phyloP scores from a whole-genome alignment of 352 stramenopile genomes.

The Globisporangium orthogonon region DNA sequence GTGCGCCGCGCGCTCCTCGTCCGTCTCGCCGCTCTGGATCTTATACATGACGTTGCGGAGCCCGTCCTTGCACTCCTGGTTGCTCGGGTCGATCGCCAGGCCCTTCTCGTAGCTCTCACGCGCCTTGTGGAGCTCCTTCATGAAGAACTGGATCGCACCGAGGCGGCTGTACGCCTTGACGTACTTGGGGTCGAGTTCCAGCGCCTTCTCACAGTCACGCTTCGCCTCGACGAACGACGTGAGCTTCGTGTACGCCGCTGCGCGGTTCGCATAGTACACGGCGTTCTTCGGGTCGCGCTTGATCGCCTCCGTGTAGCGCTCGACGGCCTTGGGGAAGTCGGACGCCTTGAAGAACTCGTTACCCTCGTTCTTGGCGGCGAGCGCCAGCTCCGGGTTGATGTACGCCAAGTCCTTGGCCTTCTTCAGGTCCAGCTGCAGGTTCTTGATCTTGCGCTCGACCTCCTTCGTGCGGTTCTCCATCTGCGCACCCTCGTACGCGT shows the following conservation, averaged over 20 bases:
- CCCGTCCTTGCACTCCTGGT: slow-evolving; percentile 95
- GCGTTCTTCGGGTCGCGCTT: slow-evolving; percentile 97
- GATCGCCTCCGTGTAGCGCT: slow-evolving; percentile 97
- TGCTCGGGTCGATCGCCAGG: slow-evolving; percentile 91
- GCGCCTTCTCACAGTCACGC: slow-evolving; percentile 95
- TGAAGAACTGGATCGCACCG: slow-evolving; percentile 98
- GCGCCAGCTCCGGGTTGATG: slow-evolving; percentile 95
- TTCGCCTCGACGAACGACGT: slow-evolving; percentile 92
- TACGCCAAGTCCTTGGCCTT: slow-evolving; percentile 93
- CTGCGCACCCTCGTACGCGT: slow-evolving; percentile 82
- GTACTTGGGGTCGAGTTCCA: slow-evolving; percentile 98
- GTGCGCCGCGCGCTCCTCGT: slow-evolving; percentile 95
- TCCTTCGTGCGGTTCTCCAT: slow-evolving; percentile 89
- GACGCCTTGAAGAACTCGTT: slow-evolving; percentile 97
- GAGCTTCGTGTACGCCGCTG: slow-evolving; percentile 97
- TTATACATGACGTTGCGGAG: slow-evolving; percentile 91
- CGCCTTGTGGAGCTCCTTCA: slow-evolving; percentile 99
- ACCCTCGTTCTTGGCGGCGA: slow-evolving; percentile 97
- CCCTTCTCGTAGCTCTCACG: slow-evolving; percentile 96
- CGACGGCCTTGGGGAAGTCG: slow-evolving; percentile 92
- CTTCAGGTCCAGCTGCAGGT: slow-evolving; percentile 93
- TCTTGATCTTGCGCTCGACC: slow-evolving; percentile 94
- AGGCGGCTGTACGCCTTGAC: slow-evolving; percentile 98
- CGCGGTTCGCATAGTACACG: slow-evolving; percentile 98
- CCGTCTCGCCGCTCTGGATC: slow-evolving; percentile 94